Percentiles rank a stretch among this genome's conserved stretches.
phyloP scores from a whole-genome alignment of 2,329 filamentous ascomycete species.

The Coniosporium tulheliwenetii region DNA sequence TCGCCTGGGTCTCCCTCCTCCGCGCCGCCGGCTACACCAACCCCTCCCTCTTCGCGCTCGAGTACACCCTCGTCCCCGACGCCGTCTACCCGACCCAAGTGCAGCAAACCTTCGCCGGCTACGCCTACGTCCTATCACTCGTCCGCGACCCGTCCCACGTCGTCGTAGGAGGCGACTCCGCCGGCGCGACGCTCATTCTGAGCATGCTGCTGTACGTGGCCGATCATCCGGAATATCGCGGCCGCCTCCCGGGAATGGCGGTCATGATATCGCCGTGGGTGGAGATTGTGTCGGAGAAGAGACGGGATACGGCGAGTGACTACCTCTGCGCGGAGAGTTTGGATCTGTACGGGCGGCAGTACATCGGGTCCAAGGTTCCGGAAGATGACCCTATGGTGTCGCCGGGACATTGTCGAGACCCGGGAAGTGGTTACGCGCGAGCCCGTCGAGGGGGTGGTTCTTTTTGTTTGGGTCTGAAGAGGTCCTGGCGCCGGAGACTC shows the following conservation, averaged over 20 bases:
- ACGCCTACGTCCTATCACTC: constrained; percentile 50
- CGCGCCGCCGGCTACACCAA: constrained; percentile 51
- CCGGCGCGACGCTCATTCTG: constrained; percentile 58
- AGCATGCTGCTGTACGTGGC: constrained; percentile 56
- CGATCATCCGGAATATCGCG: constrained; percentile 24
- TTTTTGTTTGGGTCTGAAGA: constrained; percentile 64
- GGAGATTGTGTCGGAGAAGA: constrained; percentile 51
- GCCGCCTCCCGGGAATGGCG: constrained; percentile 42
- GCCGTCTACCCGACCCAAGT: constrained; percentile 58
- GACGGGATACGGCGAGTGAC: constrained; percentile 56
- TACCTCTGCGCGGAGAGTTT: constrained; percentile 55
- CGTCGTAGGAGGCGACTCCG: constrained; percentile 64
- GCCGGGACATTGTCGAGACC: constrained; percentile 53
- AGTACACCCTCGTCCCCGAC: constrained; percentile 69
- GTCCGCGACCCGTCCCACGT: constrained; percentile 44
- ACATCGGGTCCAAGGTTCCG: constrained; percentile 38
- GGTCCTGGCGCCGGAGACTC: constrained; percentile 57
- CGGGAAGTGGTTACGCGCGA: constrained; percentile 51
- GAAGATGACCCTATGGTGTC: constrained; percentile 45
- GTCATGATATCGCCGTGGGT: constrained; percentile 71
- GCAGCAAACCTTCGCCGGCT: constrained; percentile 52
- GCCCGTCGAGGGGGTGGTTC: constrained; percentile 50
- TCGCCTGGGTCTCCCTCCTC: constrained; percentile 55
- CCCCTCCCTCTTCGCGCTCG: constrained; percentile 63
- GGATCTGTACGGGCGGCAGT: constrained; percentile 54